A percentile compares a stretch with the other conserved stretches of the same genome.
phyloP scores from a whole-genome alignment of 495 filamentous ascomycete genomes.

The Tuber melanosporum region DNA sequence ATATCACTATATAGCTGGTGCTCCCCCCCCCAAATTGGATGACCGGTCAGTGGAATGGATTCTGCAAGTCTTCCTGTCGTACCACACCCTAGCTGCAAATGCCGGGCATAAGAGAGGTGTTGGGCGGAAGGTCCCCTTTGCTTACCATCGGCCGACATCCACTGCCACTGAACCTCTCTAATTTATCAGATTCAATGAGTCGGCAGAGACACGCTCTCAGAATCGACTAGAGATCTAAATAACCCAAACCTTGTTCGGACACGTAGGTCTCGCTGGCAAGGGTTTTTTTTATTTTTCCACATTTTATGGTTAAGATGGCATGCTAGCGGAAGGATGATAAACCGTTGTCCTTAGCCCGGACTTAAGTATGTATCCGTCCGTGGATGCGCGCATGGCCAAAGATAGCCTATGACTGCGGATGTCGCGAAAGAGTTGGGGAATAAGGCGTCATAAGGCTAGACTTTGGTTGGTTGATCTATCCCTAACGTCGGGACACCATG shows the following conservation, averaged over 20 bases:
- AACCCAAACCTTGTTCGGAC: not conserved
- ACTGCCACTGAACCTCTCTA: not conserved
- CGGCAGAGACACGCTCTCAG: not conserved
- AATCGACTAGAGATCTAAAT: not conserved
- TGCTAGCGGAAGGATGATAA: not conserved
- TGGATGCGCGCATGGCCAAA: not conserved
- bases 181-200: not conserved
- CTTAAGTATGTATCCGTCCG: not conserved
- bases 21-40: not conserved
- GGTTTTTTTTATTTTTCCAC: not conserved
- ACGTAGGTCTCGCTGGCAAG: not conserved
- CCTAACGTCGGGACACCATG: not conserved
- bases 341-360: not conserved
- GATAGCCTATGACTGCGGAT: not conserved
- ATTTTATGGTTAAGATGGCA: not conserved
- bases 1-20: not conserved
- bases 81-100: not conserved
- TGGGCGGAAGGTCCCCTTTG: not conserved
- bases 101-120: not conserved
- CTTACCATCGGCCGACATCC: not conserved
- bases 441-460: not conserved
- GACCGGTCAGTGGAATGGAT: not conserved
- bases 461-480: not conserved
- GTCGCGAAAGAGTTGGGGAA: slow-evolving; percentile 3
- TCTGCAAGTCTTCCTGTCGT: not conserved